Conservation (phyloP, 768 basidiomycete species). For the Rhizopogon vinicolor region DNA sequence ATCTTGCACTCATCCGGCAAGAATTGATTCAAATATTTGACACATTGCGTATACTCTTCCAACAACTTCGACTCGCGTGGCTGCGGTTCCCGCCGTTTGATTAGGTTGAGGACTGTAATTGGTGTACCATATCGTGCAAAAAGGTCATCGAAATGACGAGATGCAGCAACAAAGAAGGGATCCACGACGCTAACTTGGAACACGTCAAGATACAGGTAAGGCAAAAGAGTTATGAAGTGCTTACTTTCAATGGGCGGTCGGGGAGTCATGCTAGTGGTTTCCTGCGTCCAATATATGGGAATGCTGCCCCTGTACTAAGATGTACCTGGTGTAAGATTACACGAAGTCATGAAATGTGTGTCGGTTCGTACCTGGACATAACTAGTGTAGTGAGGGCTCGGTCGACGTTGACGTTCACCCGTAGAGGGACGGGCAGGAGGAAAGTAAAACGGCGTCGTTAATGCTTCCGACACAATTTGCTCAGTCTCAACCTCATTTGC, state of each 20-base stretch:
- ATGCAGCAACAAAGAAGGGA: slow-evolving; percentile 91
- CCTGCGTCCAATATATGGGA: slow-evolving; percentile 96
- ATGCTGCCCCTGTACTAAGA: slow-evolving; percentile 90
- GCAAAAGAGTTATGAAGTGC: slow-evolving; percentile 18
- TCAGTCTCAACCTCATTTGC: slow-evolving; percentile 99
- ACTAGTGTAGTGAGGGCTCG: slow-evolving; percentile 87
- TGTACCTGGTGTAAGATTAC: not conserved
- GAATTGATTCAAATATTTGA: slow-evolving; percentile 93
- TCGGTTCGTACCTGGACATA: slow-evolving; percentile 72
- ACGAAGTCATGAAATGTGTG: not conserved
- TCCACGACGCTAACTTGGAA: slow-evolving; percentile 82
- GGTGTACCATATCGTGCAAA: slow-evolving; percentile 87
- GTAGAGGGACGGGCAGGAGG: slow-evolving; percentile 41
- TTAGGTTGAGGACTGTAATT: slow-evolving; percentile 88
- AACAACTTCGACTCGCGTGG: slow-evolving; percentile 88
- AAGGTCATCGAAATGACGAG: slow-evolving; percentile 89
- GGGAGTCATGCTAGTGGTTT: slow-evolving; percentile 83
- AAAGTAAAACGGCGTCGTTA: slow-evolving; percentile 86
- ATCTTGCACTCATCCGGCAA: slow-evolving; percentile 82
- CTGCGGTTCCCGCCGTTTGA: slow-evolving; percentile 77
- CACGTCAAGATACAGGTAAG: slow-evolving; percentile 2
- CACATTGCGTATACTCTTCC: slow-evolving; percentile 89
- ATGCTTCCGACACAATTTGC: slow-evolving; percentile 89
- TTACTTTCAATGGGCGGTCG: slow-evolving; percentile 94
- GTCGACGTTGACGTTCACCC: slow-evolving; percentile 40